Percentiles rank a stretch among this genome's conserved stretches.
Conservation (phyloP, 23 red algal species). For the Gracilaria domingensis region DNA sequence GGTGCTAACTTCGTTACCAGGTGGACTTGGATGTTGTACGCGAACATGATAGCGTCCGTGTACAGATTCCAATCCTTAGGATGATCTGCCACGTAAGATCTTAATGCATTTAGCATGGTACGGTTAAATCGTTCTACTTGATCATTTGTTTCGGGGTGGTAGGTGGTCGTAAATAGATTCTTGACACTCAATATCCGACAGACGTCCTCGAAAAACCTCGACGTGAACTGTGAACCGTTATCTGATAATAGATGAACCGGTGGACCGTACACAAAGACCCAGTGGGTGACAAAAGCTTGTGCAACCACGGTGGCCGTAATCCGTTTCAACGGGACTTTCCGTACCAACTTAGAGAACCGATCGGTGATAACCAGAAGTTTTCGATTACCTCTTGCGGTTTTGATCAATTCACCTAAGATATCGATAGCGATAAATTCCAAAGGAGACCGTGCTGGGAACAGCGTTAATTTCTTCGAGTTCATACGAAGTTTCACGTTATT, state of each 20-base stretch:
- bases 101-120: neutral
- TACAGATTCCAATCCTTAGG: slow-evolving; percentile 11
- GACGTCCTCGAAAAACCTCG: slow-evolving; percentile 47
- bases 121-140: slow-evolving; percentile 38
- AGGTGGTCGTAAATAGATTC: neutral
- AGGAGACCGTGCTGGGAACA: slow-evolving; percentile 16
- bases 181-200: slow-evolving; percentile 2
- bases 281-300: slow-evolving; percentile 9
- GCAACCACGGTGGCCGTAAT: slow-evolving; percentile 27
- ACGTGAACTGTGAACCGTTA: slow-evolving; percentile 51
- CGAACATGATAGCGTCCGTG: neutral
- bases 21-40: slow-evolving; percentile 21
- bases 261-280: slow-evolving; percentile 31
- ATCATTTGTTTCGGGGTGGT: slow-evolving; percentile 36
- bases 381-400: slow-evolving; percentile 11
- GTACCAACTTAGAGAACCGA: slow-evolving; percentile 42
- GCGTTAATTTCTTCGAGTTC: neutral
- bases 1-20: neutral
- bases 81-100: neutral
- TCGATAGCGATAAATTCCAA: slow-evolving; percentile 53
- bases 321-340: neutral
- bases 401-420: neutral
- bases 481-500: slow-evolving; percentile 3
- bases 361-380: slow-evolving; percentile 35
- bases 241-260: neutral